Evolutionary conservation across 495 filamentous ascomycete species (phyloP), one percentile per base, ranked within the genome.

Genomic region (Annulohypoxylon stygium): DNA sequence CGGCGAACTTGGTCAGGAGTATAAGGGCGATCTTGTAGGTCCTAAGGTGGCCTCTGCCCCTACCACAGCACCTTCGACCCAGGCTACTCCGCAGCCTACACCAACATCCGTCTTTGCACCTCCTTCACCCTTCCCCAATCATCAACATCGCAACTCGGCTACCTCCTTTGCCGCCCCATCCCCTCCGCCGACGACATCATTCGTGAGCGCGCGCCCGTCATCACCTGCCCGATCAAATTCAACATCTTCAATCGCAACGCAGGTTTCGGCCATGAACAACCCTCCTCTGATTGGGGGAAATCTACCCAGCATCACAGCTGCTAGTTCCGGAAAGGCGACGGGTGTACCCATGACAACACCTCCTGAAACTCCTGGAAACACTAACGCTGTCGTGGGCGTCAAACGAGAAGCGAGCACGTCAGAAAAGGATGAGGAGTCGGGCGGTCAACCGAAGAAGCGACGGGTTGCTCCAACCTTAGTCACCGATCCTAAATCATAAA

Each of bases 1-100:
- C 4, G 93, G 93, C 18, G 97, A 99, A 77, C 83, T 99, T 6
- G 97, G 97, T n/a, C 90, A 95, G 72, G 79, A 88, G 12, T 97
- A 97, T 79, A 91, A 88, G 10, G 92, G 92, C 9, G 85, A 91
- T 10, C 78, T 89, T 10, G 85, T 89, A 3, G 84, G 83, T 18
- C 74, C 82, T 7, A 86, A 88, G 50, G 83, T 86, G 43, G 78
- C 84, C 14, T 58, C 73, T n/a, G 75, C 78, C 14, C 59, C 80
- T 0, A 76, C 71, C 36, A 80, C 85, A 3, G 80, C 79, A 10
- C 79, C 82, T 9, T 87, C 86, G 20, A 84, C 81, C 6, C 90
- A 91, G 69, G 85, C 86, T 59, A 91, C 90, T 5, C 88, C 91
- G 14, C 79, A 88, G 37, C 85, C 90, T 12, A 91, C 91, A n/a